Base-by-base conservation (phyloP, 2,329 filamentous ascomycete genomes). In the Botrytis medusae region DNA sequence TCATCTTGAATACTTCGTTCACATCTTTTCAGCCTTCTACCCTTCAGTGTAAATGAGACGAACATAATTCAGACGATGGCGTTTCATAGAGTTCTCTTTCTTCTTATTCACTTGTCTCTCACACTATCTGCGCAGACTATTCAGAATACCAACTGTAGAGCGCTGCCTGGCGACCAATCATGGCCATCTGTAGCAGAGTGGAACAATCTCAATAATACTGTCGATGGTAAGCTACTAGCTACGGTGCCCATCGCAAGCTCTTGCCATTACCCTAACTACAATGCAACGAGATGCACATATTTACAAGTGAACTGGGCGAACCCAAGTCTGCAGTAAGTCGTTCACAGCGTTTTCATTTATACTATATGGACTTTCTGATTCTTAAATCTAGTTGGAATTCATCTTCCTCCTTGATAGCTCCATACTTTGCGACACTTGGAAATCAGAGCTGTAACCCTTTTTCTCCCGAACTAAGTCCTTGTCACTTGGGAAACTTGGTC, bases 401-500 rank as follows among this genome's bases (percentile, higher is more conserved):
- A n/a, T 70, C 71, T 18, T 62, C 64, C 6, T 73, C 71, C 20
- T 25, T 71, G 29, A 65, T 85, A 82, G 78, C 79, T 25, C 80
- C 82, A 9, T 83, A 77, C 57, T 85, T 86, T 75, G 83, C 82
- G 22, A 59, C 29, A 42, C 65, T 57, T 14, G 65, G 48, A 57
- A 79, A 80, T 40, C 75, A 82, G 42, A 80, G 81, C 68, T 82
- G 81, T 69, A 77, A 79, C 70, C 80, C 80, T 20, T 81, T 78
- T 64, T 77, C 76, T 22, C 9, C 83, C 76, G 73, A 84, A 82
- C 74, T 79, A 78, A 51, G 83, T 6, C 80, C 78, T 14, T 84
- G 84, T 74, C 70, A 77, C 0, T 65, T 84, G 32, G 84, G 83
- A 10, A 83, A 79, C 34, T 84, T 83, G 72, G 78, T 83, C 22